phyloP scores from a whole-genome alignment of 768 basidiomycete genomes.

The Leucosporidium scottii region DNA sequence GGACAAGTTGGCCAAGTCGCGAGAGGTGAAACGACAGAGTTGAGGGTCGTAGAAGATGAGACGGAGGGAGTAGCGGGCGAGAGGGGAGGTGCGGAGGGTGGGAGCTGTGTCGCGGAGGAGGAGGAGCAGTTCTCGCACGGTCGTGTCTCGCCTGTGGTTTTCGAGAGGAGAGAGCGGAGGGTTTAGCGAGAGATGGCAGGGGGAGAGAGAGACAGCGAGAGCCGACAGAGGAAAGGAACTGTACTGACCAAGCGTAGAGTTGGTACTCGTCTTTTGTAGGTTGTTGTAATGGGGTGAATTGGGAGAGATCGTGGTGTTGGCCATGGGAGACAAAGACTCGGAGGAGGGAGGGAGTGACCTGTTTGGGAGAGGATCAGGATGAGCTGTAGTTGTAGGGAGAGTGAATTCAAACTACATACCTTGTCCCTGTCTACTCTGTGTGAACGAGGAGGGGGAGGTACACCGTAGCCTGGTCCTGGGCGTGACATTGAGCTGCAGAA shows the following conservation, averaged over 20 bases:
- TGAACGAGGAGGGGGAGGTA: neutral
- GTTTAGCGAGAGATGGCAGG: neutral
- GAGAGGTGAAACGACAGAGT: neutral
- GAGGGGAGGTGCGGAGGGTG: constrained; percentile 1
- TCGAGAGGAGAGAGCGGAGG: neutral
- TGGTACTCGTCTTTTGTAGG: constrained; percentile 19
- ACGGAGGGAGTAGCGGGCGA: constrained; percentile 29
- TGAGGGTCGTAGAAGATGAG: constrained; percentile 34
- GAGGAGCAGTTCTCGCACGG: constrained; percentile 32
- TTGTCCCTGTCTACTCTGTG: constrained; percentile 26
- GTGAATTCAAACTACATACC: neutral
- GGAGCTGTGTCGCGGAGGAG: constrained; percentile 27
- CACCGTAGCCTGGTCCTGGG: neutral
- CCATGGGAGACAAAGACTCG: constrained; percentile 26
- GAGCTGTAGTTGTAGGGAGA: neutral
- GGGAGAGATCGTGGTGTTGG: constrained; percentile 20
- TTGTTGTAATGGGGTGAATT: neutral
- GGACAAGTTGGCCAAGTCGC: constrained; percentile 23
- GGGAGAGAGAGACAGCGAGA: neutral
- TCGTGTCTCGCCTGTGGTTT: constrained; percentile 28
- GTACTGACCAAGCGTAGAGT: constrained; percentile 32
- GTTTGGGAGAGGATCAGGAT: constrained; percentile 29
- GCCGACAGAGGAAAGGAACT: neutral
- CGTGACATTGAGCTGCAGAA: neutral
- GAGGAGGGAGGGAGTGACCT: constrained; percentile 20